A percentile compares a stretch with the other conserved stretches of the same genome.
These are phyloP conservation scores for Fraxinus dipetala DNA, from an alignment of 305 asterid species.

Conservation along the genomic window DNA sequence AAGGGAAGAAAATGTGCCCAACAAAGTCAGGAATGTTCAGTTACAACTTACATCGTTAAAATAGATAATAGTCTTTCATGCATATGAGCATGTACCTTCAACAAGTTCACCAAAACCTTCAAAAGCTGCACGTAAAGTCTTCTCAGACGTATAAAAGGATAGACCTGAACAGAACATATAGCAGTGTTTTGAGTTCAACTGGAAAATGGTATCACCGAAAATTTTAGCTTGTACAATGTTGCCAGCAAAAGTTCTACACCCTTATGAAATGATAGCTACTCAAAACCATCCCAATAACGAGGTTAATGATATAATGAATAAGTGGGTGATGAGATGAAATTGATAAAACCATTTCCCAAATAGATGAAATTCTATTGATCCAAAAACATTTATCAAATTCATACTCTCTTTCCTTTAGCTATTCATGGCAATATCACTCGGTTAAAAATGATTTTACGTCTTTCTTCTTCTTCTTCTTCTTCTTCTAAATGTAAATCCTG, in stretches of 20 bases:
- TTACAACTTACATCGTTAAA: background rate
- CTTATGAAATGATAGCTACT: background rate
- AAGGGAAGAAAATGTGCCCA: background rate
- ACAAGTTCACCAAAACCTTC: conserved; percentile 82
- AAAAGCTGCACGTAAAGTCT: conserved; percentile 80
- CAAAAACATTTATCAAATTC: background rate
- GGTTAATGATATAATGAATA: background rate
- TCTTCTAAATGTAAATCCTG: background rate
- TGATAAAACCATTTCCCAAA: background rate
- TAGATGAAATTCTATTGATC: background rate
- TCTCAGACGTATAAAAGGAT: conserved; percentile 90
- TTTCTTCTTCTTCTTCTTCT: background rate
- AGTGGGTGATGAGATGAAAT: background rate
- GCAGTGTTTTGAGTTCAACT: conserved; percentile 12
- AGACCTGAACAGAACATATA: conserved; percentile 50
- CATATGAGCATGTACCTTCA: conserved; percentile 45
- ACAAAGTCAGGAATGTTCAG: background rate
- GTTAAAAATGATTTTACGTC: background rate
- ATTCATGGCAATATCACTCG: background rate
- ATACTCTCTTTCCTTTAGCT: background rate
- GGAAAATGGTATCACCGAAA: background rate
- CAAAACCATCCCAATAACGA: background rate
- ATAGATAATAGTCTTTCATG: background rate
- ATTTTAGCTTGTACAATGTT: background rate
- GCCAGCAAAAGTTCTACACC: background rate